These are phyloP conservation scores for Jacaranda mimosifolia DNA, from an alignment of 257 asterid species.

Conservation along the genomic window DNA sequence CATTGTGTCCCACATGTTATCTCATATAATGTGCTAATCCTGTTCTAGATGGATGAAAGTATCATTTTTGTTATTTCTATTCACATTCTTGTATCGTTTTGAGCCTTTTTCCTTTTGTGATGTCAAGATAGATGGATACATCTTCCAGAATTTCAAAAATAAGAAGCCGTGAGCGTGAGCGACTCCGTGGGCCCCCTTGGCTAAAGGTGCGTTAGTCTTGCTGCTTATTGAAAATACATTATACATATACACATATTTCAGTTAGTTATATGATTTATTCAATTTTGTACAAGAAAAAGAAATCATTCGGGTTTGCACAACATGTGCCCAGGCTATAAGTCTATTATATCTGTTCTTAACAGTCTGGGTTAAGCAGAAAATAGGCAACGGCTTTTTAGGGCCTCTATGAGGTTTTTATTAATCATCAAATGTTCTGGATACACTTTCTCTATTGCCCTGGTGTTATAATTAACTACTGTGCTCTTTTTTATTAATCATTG, in stretches of 20 bases:
- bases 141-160: conserved; percentile 92
- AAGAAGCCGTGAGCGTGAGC: conserved; percentile 94
- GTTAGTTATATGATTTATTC: conserved; percentile 19
- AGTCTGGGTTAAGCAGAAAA: conserved; percentile 10
- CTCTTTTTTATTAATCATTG: not conserved
- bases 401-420: not conserved
- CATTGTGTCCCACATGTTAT: conserved; percentile 5
- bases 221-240: conserved; percentile 26
- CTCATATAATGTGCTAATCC: conserved; percentile 26
- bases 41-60: conserved; percentile 25
- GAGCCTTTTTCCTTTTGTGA: conserved; percentile 45
- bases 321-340: not conserved
- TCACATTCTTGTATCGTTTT: conserved; percentile 34
- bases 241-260: not conserved
- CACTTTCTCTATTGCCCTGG: not conserved
- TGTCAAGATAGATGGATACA: conserved; percentile 98
- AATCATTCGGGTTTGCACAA: not conserved
- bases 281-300: not conserved
- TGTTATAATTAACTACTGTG: not conserved
- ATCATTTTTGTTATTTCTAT: conserved; percentile 28
- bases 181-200: conserved; percentile 99
- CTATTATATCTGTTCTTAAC: not conserved
- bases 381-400: conserved; percentile 13
- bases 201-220: conserved; percentile 67
- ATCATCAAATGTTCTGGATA: not conserved